Evolutionary conservation across 805 yeast species (phyloP), one percentile per base, ranked within the genome.

Genomic region (Debaryomyces maramus): DNA sequence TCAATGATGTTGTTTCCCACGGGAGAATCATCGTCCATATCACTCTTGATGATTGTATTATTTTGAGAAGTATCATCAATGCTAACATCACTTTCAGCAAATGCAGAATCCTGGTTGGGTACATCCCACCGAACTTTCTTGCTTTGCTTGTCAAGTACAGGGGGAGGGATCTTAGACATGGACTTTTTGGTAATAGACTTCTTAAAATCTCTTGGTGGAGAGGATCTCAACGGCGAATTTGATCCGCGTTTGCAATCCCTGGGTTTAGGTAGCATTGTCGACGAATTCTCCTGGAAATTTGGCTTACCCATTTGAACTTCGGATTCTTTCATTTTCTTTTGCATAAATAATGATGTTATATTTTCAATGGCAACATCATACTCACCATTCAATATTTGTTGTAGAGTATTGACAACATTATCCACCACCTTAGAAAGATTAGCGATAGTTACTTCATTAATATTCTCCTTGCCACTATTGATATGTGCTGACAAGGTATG

Each of bases 71-170:
- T 40, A 13, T 33, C 50, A 34, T 63, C 68, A 43, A 60, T 47
- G 36, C 68, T 65, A 17, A 51, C 27, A 43, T 65, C 70, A 39
- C 67, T 58, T 16, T 62, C 67, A 10, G 47, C 34, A 26, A 43
- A 41, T 20, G 41, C 34, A 2, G 43, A 19, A 14, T 50, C 46
- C 18, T 45, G 36, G 18, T 50, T 51, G 3, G 71, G 72, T 9
- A 65, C 65, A 42, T 68, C 69, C 75, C 78, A 74, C 45, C 78
- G 63, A 1, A 75, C 80, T 42, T 66, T 72, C 38, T 72, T 73
- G 9, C 55, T 28, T 22, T 40, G 20, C 21, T 26, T 41, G 27
- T 40, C 41, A n/a, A 24, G 28, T 10, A 24, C 13, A 15, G 28
- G 15, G 5, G 38, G 32, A 1, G 43, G 18, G 13, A 35, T n/a